Conservation (phyloP, 2,329 filamentous ascomycete species). For the Xenoacremonium recifei region DNA sequence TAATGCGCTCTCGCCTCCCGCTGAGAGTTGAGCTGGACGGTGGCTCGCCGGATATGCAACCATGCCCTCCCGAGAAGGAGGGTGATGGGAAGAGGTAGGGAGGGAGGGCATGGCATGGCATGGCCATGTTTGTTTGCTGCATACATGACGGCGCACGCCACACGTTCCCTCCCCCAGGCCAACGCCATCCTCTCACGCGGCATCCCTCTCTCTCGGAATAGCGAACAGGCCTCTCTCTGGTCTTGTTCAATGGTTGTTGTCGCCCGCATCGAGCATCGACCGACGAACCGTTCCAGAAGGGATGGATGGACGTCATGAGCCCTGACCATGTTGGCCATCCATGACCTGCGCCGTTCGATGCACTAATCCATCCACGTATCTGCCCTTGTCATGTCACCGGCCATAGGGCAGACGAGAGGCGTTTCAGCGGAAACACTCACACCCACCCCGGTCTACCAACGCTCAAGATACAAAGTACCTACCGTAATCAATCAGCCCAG, state of each 20-base stretch:
- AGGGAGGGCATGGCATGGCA: slow-evolving; percentile 10
- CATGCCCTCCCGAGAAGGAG: too few relatives aligned
- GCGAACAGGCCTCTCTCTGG: slow-evolving; percentile 28
- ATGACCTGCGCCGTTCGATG: slow-evolving; percentile 5
- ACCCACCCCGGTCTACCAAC: neutral
- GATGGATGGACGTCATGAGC: slow-evolving; percentile 28
- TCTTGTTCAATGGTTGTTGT: slow-evolving; percentile 4
- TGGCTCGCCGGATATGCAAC: too few relatives aligned
- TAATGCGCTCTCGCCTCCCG: slow-evolving; percentile 14
- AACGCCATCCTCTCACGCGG: slow-evolving; percentile 13
- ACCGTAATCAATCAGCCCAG: slow-evolving; percentile 12
- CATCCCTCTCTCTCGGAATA: slow-evolving; percentile 18
- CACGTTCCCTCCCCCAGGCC: neutral
- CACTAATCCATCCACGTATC: too few relatives aligned
- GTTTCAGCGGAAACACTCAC: too few relatives aligned
- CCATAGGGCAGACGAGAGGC: slow-evolving; percentile 16
- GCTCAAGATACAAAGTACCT: too few relatives aligned
- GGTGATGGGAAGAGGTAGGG: slow-evolving; percentile 1
- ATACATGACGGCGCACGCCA: slow-evolving; percentile 7
- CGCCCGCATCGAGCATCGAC: neutral
- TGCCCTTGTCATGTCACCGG: too few relatives aligned
- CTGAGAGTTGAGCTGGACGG: slow-evolving; percentile 14
- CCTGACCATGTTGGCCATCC: too few relatives aligned
- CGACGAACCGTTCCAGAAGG: slow-evolving; percentile 4
- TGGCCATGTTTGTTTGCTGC: slow-evolving; percentile 4